phyloP scores from a whole-genome alignment of 2,329 filamentous ascomycete species.

The Sarocladiaceae sp. region DNA sequence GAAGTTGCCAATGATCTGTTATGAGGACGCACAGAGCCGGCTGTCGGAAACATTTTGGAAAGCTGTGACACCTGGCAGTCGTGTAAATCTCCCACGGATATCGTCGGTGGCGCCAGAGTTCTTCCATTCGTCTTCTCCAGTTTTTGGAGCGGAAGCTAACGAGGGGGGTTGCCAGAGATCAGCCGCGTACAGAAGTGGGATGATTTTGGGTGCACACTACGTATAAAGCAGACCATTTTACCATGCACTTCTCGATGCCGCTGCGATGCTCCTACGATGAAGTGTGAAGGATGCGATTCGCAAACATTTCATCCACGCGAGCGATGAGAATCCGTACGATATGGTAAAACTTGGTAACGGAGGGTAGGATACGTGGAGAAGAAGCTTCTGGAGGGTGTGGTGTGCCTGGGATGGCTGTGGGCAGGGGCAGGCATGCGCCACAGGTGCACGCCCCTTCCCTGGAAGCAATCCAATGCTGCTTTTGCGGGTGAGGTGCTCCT shows the following conservation, averaged over 20 bases:
- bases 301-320: no score
- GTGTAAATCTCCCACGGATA: neutral
- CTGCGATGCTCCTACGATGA: neutral
- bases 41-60: no score
- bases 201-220: neutral
- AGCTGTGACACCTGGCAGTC: no score
- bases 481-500: neutral
- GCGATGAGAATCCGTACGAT: no score
- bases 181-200: neutral
- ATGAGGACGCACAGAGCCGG: no score
- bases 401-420: neutral
- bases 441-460: neutral
- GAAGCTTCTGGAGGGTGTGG: neutral
- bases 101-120: neutral
- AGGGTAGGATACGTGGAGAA: no score
- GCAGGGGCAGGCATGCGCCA: neutral
- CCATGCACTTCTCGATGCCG: neutral
- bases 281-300: no score
- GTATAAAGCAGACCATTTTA: neutral
- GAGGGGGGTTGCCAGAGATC: neutral
- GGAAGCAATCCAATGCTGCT: conserved; percentile 1
- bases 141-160: no score
- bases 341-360: no score
- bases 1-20: no score
- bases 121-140: neutral